Percentiles rank a stretch among this genome's conserved stretches.
Conservation (phyloP, 108 stramenopile species). For the Cyclotella sp. region DNA sequence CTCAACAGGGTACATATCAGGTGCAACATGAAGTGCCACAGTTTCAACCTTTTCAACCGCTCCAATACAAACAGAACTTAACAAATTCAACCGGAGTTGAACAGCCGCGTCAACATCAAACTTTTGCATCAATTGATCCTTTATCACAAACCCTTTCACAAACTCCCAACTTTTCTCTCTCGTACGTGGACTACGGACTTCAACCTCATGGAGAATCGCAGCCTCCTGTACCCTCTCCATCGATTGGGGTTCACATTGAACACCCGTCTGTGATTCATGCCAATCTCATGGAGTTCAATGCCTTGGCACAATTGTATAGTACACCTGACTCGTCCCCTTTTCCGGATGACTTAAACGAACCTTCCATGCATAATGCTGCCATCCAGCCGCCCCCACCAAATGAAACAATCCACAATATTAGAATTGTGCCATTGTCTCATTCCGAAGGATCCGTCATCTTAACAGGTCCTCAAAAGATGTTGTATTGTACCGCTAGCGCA, state of each 20-base stretch:
- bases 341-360: not conserved
- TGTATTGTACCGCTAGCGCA: slow-evolving; percentile 37
- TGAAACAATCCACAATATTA: slow-evolving; percentile 7
- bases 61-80: slow-evolving; percentile 26
- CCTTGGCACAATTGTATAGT: slow-evolving; percentile 46
- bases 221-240: not conserved
- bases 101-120: not conserved
- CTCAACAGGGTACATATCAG: not conserved
- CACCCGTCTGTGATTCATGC: slow-evolving; percentile 32
- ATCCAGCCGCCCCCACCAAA: not conserved
- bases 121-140: not conserved
- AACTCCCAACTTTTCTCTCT: slow-evolving; percentile 6
- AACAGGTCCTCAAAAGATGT: slow-evolving; percentile 26
- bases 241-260: slow-evolving; percentile 22
- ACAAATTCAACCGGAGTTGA: slow-evolving; percentile 9
- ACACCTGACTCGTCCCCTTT: not conserved
- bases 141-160: slow-evolving; percentile 1
- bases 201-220: slow-evolving; percentile 4
- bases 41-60: slow-evolving; percentile 23
- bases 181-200: slow-evolving; percentile 23
- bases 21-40: not conserved
- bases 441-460: slow-evolving; percentile 17
- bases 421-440: slow-evolving; percentile 28
- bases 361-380: slow-evolving; percentile 1
- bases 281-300: slow-evolving; percentile 53